Evolutionary conservation across 2,329 filamentous ascomycete genomes (phyloP), one percentile per base, ranked within the genome.

Genomic region (Aureobasidium sp.): DNA sequence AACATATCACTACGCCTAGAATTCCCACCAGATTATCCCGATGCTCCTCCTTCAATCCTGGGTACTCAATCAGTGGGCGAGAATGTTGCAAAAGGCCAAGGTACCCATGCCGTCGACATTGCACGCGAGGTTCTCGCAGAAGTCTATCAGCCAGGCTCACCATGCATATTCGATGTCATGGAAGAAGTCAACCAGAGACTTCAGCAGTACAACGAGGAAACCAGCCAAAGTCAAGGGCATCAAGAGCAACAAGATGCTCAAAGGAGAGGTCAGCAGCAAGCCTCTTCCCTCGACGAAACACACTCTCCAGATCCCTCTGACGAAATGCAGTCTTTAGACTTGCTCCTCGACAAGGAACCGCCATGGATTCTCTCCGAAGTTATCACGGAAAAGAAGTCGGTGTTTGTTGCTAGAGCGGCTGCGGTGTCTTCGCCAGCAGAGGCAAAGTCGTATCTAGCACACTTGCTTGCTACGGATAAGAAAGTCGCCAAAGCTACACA

Each of bases 91-190:
- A 73, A 85, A 68, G 90, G 92, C 41, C 85, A 89, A 64, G 91
- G 90, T 2, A 85, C 83, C 55, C 79, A 84, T 57, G 83, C 91
- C 54, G 79, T 92, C n/a, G 81, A 83, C 2, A 75, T 89, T 2
- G 86, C 94, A 62, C 79, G 85, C 34, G 79, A 85, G 39, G 85
- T 87, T 0, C 75, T 97, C 36, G 79, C 78, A 1, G 77, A 79
- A n/a, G 81, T 89, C 5, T 96, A 87, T 72, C 80, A 82, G 58
- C 82, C 85, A 0, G 91, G 91, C 0, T 82, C 85, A 58, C 91
- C 96, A 27, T 97, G 92, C 69, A 77, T 99, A 3, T 99, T 92
- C 69, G 93, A 97, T 71, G 82, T 95, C n/a, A 81, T 97, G 41
- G 92, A 96, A 66, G 83, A 74, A 59, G 62, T 71, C 42, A 64